Base-by-base conservation (phyloP, 441 rosid species). In the Geranium incanum region DNA sequence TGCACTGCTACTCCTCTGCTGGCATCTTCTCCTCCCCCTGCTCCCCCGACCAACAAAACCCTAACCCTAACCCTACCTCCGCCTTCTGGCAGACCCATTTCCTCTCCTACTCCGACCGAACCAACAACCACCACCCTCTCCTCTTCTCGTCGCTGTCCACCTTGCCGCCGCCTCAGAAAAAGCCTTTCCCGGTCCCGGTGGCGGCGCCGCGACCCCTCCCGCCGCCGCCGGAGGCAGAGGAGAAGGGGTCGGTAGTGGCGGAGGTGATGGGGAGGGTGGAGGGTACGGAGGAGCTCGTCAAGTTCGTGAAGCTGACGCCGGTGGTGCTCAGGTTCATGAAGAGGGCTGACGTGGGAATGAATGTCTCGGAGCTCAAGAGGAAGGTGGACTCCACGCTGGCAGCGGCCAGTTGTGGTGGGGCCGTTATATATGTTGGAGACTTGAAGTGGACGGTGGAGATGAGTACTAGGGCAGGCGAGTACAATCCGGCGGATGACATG, bases 11-110 rank as follows among this genome's bases (percentile, higher is more conserved):
- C 69, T 36, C 76, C 19, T 67, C 81, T 13, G 85, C 81, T 66
- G 92, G 93, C 19, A 88, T 90, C 21, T 90, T 86, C 80, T 90
- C 96, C 78, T 88, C 91, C 41, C 96, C 96, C 52, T 81, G 86
- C 68, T 88, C 95, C 74, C 95, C 93, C 52, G 11, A 43, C 41
- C 11, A 43, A 71, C 72, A 93, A 73, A 76, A 85, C 1, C 57
- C 79, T 67, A 86, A 88, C 1, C 57, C 79, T 67, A 86, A 88
- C 62, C 75, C 80, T 71, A 82, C 70, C 8, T 77, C 69, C 72
- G 74, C 81, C 76, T 85, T 88, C 33, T 89, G 93, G 90, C 89
- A 85, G 55, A 72, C 79, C 37, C 89, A 84, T 68, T 75, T 88
- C 76, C 55, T 83, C 38, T 74, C 80, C 68, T 81, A 78, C 82